Percentiles rank a stretch among this genome's conserved stretches.
These are phyloP conservation scores for Phytopythium litorale DNA, from an alignment of 352 stramenopile genomes.

Conservation along the genomic window DNA sequence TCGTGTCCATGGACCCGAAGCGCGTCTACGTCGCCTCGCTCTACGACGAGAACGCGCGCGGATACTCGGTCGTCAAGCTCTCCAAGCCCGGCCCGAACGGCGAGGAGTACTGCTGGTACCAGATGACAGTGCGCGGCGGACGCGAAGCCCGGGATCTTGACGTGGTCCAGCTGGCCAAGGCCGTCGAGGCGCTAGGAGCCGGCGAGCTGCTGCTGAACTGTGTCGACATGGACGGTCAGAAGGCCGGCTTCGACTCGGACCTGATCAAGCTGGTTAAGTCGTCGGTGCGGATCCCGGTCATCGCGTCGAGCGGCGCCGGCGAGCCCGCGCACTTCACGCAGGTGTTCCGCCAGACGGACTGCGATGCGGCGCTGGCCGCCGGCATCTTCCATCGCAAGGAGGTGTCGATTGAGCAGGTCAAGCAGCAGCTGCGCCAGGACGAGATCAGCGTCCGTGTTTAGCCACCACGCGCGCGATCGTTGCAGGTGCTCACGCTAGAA, in stretches of 20 bases:
- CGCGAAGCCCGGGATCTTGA: slow-evolving; percentile 90
- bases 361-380: slow-evolving; percentile 95
- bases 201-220: slow-evolving; percentile 99
- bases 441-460: slow-evolving; percentile 68
- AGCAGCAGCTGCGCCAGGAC: slow-evolving; percentile 82
- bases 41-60: slow-evolving; percentile 58
- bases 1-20: slow-evolving; percentile 96
- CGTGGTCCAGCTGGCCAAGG: slow-evolving; percentile 79
- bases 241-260: slow-evolving; percentile 83
- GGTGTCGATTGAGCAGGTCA: slow-evolving; percentile 94
- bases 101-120: slow-evolving; percentile 96
- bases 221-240: slow-evolving; percentile 98
- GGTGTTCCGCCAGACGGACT: slow-evolving; percentile 91
- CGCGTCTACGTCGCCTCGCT: slow-evolving; percentile 83
- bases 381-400: slow-evolving; percentile 98
- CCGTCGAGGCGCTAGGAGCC: slow-evolving; percentile 91
- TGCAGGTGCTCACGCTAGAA: not conserved
- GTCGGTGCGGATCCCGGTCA: slow-evolving; percentile 95
- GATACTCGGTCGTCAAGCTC: slow-evolving; percentile 66
- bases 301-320: slow-evolving; percentile 96
- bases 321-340: slow-evolving; percentile 93
- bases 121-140: slow-evolving; percentile 96
- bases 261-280: slow-evolving; percentile 68
- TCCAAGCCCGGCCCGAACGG: slow-evolving; percentile 88
- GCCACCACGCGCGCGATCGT: not conserved